These are phyloP conservation scores for Ceratonia siliqua DNA, from an alignment of 306 rosid species.

Conservation along the genomic window DNA sequence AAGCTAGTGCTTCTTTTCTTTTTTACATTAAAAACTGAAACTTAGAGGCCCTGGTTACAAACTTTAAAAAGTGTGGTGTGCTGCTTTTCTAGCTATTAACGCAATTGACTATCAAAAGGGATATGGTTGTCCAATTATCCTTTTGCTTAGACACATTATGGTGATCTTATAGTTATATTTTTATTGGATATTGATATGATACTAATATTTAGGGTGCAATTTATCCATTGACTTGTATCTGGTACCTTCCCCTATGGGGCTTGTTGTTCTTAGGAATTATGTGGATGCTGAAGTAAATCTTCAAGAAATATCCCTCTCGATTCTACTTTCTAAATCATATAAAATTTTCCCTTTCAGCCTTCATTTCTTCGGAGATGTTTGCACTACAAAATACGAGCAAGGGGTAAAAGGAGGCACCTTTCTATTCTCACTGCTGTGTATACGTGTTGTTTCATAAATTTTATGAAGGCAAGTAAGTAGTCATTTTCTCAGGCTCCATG, in stretches of 20 bases:
- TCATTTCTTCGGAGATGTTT: constrained; percentile 79
- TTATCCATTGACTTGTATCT: constrained; percentile 1
- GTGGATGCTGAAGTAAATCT: constrained; percentile 3
- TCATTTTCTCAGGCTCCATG: no score
- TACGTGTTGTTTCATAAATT: no score
- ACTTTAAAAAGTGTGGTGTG: background rate
- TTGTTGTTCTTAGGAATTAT: constrained; percentile 8
- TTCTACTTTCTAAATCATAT: constrained; percentile 30
- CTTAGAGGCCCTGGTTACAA: background rate
- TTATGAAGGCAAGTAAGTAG: no score
- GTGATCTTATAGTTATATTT: constrained; percentile 6
- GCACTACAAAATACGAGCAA: constrained; percentile 77
- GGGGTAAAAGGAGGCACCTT: constrained; percentile 62
- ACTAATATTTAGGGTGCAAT: background rate
- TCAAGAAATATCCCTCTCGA: background rate
- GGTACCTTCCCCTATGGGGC: constrained; percentile 17
- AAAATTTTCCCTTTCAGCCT: constrained; percentile 61
- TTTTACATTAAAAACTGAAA: background rate
- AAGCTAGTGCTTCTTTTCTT: background rate
- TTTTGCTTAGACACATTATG: background rate
- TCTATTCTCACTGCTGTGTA: constrained; percentile 1
- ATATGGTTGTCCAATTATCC: background rate
- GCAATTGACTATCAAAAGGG: background rate
- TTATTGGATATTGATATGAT: background rate
- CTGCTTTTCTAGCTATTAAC: background rate